Evolutionary conservation across 2,329 filamentous ascomycete genomes (phyloP), one percentile per base, ranked within the genome.

Genomic region (Myriosclerotinia scirpicola): DNA sequence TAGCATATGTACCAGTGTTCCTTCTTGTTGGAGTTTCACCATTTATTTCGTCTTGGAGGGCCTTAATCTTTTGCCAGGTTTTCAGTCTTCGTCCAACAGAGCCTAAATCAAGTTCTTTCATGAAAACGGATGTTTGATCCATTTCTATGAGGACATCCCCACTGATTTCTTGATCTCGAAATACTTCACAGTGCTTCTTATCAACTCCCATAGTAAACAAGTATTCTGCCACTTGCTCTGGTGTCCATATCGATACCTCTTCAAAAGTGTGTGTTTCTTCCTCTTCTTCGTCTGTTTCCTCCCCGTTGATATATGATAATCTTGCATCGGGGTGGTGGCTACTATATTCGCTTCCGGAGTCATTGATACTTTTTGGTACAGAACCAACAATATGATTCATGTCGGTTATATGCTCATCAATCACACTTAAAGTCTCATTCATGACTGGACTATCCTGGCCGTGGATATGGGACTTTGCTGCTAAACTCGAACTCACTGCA

Each of bases 31-130:
- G 69, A 9, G 77, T 78, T 42, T 77, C 79, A 54, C 84, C 84
- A 70, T 85, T 89, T 53, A 95, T 88, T 77, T 97, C 92, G 74
- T 96, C 91, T 76, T 98, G 94, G 70, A 98, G 84, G 4, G 87
- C 83, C 78, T 96, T 96, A 77, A 98, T 93, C 79, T 95, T 97
- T 78, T 97, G 92, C 94, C 94, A 98, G 2, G 93, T 97, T 78
- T 96, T 96, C 69, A 98, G 80, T 69, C 94, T 86, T 67, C 92
- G 86, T 11, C 94, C 94, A 72, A 98, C 93, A 3, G 93, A 92
- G 22, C 94, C 94, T 71, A 98, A 83, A 72, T 97, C 92, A 73
- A 97, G 96, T 56, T 95, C 93, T 76, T 97, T 97, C 81, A 98
- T 89, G 77, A 97, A 96, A 20, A 98, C 83, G 50, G 95, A 96